Base-by-base conservation (phyloP, 371 early-diverging fungal species). In the Apophysomyces elegans region DNA sequence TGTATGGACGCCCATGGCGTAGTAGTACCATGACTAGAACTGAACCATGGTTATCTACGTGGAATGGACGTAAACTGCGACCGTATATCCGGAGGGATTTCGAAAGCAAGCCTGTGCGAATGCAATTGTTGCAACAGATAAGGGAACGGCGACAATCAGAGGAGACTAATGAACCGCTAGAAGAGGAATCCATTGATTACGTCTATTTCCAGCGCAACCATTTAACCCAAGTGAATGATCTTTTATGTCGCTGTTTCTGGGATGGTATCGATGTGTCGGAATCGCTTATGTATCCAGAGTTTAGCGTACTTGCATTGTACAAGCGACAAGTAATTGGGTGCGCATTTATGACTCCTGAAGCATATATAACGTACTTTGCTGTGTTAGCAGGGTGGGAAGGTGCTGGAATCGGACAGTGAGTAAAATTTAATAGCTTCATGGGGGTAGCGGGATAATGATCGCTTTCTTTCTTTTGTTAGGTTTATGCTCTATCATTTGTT, bases 331-430 rank as follows among this genome's bases (percentile, higher is more conserved):
- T 95, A 0, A 84, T 96, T 46, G 97, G 95, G 8, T 95, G 96
- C 79, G 96, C 93, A 1, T 94, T 97, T 68, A 92, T 95, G 88
- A 94, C 96, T 3, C 96, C 97, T 0, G 95, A 94, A 43, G 93
- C 92, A 4, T 97, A 97, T 69, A 88, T 97, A 43, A 91, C 96
- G 9, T 97, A 95, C 68, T 81, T 97, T 56, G 92, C 91, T 12
- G 96, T 97, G 7, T 74, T 84, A 4, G 88, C 91, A 11, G 96
- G 95, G 9, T 97, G 96, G 95, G 88, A 90, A 60, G 83, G 85
- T 44, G 88, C 89, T 0, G 94, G 95, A 11, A 91, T 96, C 65
- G 97, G 91, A 69, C 86, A 87, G 85, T 88, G 81, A 77, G 85
- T 81, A 7, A 26, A 13, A 11, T 46, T 41, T 39, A 37, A 37